Evolutionary conservation across 2,329 filamentous ascomycete genomes (phyloP), one percentile per base, ranked within the genome.

Genomic region (Delphinella strobiligena): DNA sequence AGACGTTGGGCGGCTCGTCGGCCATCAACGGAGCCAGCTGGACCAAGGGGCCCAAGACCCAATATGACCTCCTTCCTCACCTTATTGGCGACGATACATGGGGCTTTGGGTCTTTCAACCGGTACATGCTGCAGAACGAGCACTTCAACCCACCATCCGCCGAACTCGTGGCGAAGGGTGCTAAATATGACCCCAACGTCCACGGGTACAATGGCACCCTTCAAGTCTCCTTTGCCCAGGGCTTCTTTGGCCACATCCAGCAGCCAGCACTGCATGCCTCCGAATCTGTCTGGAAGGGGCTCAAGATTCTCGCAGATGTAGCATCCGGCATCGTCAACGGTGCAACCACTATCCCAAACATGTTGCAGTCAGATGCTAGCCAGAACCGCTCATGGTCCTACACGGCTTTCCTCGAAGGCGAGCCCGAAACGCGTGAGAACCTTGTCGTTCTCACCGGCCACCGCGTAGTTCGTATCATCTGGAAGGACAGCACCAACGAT

Each of bases 11-110:
- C 22, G 51, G 51, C 1, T 50, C 45, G 33, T 49, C 45, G 31
- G 48, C 46, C 22, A 41, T 54, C 15, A 54, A 53, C 29, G 51
- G 51, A 11, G 51, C 51, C 10, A 47, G 43, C 19, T 53, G 50
- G 51, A 53, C 51, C n/a, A 54, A 54, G 31, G 51, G 51, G 8
- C 38, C 50, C 19, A 43, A 40, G 24, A 49, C 49, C 8, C 51
- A 53, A 37, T 54, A 53, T 29, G 46, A 54, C 37, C 38, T 54
- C 8, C 45, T 54, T 11, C 49, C 50, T n/a, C n/a, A 45, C 4
- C 43, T 54, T n/a, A 53, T 38, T 4, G 51, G 51, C 4, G 51
- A 53, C 22, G 44, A 48, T 8, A 47, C 44, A 5, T 54, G 51
- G 51, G 46, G 41, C 1, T 54, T 48, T 45, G 42, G 49, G 4